Evolutionary conservation across 2,329 filamentous ascomycete species (phyloP).

Genomic region (Grosmannia huntii): DNA sequence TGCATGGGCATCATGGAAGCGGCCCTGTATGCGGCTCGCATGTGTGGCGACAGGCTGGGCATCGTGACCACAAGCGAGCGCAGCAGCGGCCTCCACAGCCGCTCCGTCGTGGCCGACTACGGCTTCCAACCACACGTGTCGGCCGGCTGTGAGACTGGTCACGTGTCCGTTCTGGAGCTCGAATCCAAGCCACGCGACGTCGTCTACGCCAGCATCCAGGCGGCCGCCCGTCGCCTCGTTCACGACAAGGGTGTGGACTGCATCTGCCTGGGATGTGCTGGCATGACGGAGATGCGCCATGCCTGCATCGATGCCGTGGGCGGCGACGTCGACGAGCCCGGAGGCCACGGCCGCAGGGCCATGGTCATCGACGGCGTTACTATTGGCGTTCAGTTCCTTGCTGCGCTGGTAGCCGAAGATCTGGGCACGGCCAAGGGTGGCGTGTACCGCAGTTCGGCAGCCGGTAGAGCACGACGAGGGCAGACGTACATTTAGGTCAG

Average conservation of each 20-base stretch:
- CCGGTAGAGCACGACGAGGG: background rate
- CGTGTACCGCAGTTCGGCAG: background rate
- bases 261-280: slow-evolving; percentile 33
- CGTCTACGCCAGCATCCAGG: slow-evolving; percentile 25
- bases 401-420: slow-evolving; percentile 30
- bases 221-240: slow-evolving; percentile 25
- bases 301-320: slow-evolving; percentile 31
- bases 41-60: slow-evolving; percentile 32
- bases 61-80: slow-evolving; percentile 26
- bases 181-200: slow-evolving; percentile 24
- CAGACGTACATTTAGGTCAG: background rate
- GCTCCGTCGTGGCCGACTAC: slow-evolving; percentile 21
- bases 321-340: slow-evolving; percentile 13
- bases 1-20: slow-evolving; percentile 39
- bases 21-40: slow-evolving; percentile 31
- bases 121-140: slow-evolving; percentile 26
- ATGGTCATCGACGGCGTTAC: slow-evolving; percentile 39
- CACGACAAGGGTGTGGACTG: slow-evolving; percentile 16
- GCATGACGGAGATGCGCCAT: slow-evolving; percentile 31
- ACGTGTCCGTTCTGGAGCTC: slow-evolving; percentile 28
- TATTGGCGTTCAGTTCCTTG: slow-evolving; percentile 31
- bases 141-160: slow-evolving; percentile 27
- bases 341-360: slow-evolving; percentile 18
- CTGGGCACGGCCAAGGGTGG: slow-evolving; percentile 18
- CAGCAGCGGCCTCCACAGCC: background rate